Conservation (phyloP, 768 basidiomycete species). For the Auricularia heimuer region DNA sequence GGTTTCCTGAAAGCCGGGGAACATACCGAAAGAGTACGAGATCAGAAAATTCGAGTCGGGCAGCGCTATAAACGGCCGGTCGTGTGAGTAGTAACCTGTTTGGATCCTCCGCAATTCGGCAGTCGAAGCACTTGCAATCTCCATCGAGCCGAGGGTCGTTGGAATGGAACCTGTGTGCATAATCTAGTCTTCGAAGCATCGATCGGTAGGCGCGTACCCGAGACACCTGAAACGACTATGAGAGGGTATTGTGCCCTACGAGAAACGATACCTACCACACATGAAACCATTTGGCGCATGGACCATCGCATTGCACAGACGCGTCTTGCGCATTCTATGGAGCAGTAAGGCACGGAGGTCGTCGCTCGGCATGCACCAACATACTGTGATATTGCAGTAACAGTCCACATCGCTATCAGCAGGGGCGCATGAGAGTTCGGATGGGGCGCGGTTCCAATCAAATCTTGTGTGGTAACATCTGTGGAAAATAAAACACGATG, state of each 20-base stretch:
- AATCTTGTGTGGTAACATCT: neutral
- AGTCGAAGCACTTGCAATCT: constrained; percentile 65
- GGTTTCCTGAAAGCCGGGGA: neutral
- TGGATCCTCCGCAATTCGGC: constrained; percentile 52
- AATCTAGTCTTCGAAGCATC: neutral
- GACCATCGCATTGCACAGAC: constrained; percentile 54
- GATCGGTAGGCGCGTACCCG: constrained; percentile 31
- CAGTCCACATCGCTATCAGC: neutral
- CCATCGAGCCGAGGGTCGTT: constrained; percentile 49
- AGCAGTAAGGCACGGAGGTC: neutral
- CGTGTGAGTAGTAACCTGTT: constrained; percentile 62
- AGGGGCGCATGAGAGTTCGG: constrained; percentile 26
- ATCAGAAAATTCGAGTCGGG: constrained; percentile 57
- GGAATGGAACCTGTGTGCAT: constrained; percentile 43
- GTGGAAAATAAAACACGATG: neutral
- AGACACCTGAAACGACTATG: constrained; percentile 39
- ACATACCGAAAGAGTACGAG: constrained; percentile 60
- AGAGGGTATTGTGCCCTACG: neutral
- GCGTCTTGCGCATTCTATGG: constrained; percentile 45
- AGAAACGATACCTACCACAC: constrained; percentile 42
- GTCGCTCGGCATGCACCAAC: neutral
- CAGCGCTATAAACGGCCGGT: constrained; percentile 43
- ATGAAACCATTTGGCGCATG: constrained; percentile 69
- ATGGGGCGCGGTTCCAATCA: constrained; percentile 19
- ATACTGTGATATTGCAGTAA: neutral